Percentiles rank a stretch among this genome's conserved stretches.
phyloP scores from a whole-genome alignment of 176 grass and related monocot genomes.

The Pharus latifolius region DNA sequence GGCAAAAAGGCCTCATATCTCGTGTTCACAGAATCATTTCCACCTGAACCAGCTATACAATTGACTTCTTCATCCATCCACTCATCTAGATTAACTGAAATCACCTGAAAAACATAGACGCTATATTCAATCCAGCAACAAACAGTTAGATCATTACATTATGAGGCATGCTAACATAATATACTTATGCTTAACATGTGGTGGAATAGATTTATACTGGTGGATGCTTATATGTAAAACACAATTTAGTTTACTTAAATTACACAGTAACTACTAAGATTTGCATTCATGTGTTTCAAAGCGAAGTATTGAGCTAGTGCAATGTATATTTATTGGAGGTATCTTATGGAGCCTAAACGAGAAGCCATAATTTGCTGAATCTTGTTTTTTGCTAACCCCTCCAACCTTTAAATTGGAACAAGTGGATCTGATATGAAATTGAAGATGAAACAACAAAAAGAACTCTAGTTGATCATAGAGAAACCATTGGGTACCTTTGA shows the following conservation, averaged over 20 bases:
- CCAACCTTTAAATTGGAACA: background rate
- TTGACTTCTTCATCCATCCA: slow-evolving; percentile 91
- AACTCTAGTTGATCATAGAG: background rate
- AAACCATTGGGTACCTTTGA: slow-evolving; percentile 32
- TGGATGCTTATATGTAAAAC: no score
- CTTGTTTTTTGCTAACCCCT: background rate
- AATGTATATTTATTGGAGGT: background rate
- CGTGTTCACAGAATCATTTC: slow-evolving; percentile 68
- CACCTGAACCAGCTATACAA: slow-evolving; percentile 49
- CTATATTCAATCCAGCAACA: background rate
- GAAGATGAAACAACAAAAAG: background rate
- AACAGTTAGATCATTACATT: background rate
- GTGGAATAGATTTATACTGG: no score
- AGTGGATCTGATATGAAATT: background rate
- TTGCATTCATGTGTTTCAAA: background rate
- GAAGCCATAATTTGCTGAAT: background rate
- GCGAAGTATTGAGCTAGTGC: background rate
- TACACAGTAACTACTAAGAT: background rate
- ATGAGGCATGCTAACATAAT: background rate
- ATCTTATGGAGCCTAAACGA: background rate
- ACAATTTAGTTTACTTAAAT: background rate
- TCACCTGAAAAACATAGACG: no score
- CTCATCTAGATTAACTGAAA: slow-evolving; percentile 93
- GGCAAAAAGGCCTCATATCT: slow-evolving; percentile 85
- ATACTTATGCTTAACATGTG: background rate